A percentile compares a stretch with the other conserved stretches of the same genome.
phyloP scores from a whole-genome alignment of 2,329 filamentous ascomycete genomes.

The Aureobasidium sp. region DNA sequence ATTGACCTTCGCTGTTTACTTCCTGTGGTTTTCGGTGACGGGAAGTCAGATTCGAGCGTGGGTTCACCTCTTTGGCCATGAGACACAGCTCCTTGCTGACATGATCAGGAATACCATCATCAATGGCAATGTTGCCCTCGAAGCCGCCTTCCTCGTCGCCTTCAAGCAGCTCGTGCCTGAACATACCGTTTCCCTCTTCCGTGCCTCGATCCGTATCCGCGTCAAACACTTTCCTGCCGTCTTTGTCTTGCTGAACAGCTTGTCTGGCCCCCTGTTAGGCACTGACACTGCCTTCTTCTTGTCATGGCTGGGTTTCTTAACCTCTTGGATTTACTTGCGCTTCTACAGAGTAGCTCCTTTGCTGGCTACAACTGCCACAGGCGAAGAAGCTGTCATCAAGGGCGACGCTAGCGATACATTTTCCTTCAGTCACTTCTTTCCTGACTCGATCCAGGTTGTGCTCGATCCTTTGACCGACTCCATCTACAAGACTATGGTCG shows the following conservation, averaged over 20 bases:
- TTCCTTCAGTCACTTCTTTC: conserved; percentile 93
- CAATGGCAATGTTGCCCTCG: conserved; percentile 79
- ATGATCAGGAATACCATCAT: conserved; percentile 62
- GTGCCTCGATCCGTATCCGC: conserved; percentile 78
- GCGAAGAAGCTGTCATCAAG: conserved; percentile 51
- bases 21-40: conserved; percentile 65
- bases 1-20: conserved; percentile 64
- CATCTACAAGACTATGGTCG: conserved; percentile 67
- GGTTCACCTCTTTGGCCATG: not conserved
- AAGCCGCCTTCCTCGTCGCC: conserved; percentile 89
- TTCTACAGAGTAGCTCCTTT: conserved; percentile 78
- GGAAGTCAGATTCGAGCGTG: conserved; percentile 37
- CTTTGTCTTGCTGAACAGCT: conserved; percentile 64
- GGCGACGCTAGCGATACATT: conserved; percentile 96
- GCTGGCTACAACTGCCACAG: conserved; percentile 44
- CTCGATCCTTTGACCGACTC: conserved; percentile 66
- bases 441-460: conserved; percentile 70
- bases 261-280: conserved; percentile 57
- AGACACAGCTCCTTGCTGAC: not conserved
- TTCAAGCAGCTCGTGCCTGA: conserved; percentile 97
- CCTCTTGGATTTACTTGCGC: conserved; percentile 90
- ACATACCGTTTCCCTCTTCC: conserved; percentile 91
- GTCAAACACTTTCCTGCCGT: conserved; percentile 75
- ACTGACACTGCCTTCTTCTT: conserved; percentile 75
- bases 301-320: conserved; percentile 72